These are phyloP conservation scores for Phytophthora cryptogea DNA, from an alignment of 352 stramenopile genomes.

Conservation along the genomic window DNA sequence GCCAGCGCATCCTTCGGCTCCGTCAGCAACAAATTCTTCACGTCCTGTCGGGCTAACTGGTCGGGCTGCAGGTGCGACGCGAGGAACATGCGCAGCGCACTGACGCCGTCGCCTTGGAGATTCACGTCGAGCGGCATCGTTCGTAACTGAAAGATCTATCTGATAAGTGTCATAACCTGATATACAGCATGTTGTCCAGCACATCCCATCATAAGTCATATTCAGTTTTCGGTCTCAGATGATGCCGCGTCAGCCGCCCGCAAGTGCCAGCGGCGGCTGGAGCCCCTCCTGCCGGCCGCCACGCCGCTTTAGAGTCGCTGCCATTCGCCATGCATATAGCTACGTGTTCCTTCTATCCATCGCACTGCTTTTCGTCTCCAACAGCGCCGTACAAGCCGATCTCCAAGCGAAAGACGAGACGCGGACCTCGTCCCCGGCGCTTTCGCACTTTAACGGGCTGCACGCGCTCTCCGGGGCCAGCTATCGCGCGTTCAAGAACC, in stretches of 20 bases:
- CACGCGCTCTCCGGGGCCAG: constrained; percentile 66
- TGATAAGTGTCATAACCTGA: not conserved
- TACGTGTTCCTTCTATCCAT: constrained; percentile 25
- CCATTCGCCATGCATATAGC: constrained; percentile 12
- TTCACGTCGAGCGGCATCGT: constrained; percentile 24
- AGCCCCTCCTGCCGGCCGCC: constrained; percentile 3
- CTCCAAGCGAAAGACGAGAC: constrained; percentile 9
- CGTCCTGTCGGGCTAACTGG: constrained; percentile 7
- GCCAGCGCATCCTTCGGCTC: constrained; percentile 20
- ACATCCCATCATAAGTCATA: not conserved
- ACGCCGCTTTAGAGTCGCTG: not conserved
- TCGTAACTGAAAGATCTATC: constrained; percentile 9
- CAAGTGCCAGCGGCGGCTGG: not conserved
- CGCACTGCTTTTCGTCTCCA: constrained; percentile 15
- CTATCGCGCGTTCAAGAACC: constrained; percentile 72
- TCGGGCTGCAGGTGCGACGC: constrained; percentile 18
- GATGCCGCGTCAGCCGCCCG: constrained; percentile 29
- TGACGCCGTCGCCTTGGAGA: constrained; percentile 30
- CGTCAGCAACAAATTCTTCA: constrained; percentile 24
- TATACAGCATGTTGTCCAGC: not conserved
- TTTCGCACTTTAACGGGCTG: constrained; percentile 58
- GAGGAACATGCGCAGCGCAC: constrained; percentile 37
- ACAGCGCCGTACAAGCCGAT: constrained; percentile 12
- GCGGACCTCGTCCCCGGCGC: not conserved
- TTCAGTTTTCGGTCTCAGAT: constrained; percentile 24